These are phyloP conservation scores for Dendrostoma leiphaemia DNA, from an alignment of 2,329 filamentous ascomycete genomes.

Conservation along the genomic window DNA sequence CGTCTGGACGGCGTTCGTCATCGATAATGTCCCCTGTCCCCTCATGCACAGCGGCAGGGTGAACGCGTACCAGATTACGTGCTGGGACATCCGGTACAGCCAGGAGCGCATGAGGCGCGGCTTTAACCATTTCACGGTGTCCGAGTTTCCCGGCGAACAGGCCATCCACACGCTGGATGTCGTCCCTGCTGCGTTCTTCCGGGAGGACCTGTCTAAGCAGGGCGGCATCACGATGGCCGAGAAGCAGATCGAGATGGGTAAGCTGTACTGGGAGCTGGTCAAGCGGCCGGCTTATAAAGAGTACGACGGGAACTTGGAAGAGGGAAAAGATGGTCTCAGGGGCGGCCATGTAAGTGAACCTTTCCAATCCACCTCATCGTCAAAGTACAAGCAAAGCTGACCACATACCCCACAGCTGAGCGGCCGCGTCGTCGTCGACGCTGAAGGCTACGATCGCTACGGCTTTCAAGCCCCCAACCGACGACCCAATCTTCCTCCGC, in stretches of 20 bases:
- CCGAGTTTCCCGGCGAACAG: slow-evolving; percentile 42
- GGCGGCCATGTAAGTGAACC: slow-evolving; percentile 22
- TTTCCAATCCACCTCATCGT: background rate
- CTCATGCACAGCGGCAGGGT: background rate
- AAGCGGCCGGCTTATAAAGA: slow-evolving; percentile 45
- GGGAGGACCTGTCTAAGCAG: slow-evolving; percentile 30
- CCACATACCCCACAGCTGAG: slow-evolving; percentile 26
- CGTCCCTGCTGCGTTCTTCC: slow-evolving; percentile 42
- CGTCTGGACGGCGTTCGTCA: slow-evolving; percentile 40
- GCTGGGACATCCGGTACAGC: slow-evolving; percentile 41
- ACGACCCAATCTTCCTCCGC: background rate
- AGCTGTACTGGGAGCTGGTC: slow-evolving; percentile 45
- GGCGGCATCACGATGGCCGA: slow-evolving; percentile 30
- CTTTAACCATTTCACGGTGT: slow-evolving; percentile 35
- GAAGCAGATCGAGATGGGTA: slow-evolving; percentile 40
- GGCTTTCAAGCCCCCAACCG: slow-evolving; percentile 26
- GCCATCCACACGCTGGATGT: slow-evolving; percentile 38
- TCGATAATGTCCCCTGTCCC: slow-evolving; percentile 31
- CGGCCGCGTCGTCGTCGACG: slow-evolving; percentile 42
- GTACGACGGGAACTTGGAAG: slow-evolving; percentile 41
- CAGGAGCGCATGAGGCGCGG: slow-evolving; percentile 33
- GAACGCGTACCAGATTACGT: slow-evolving; percentile 28
- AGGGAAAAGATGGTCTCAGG: slow-evolving; percentile 23
- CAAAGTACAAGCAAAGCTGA: no score
- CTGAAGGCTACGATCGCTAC: slow-evolving; percentile 38